phyloP scores from a whole-genome alignment of 306 rosid genomes.

The Vigna unguiculata region DNA sequence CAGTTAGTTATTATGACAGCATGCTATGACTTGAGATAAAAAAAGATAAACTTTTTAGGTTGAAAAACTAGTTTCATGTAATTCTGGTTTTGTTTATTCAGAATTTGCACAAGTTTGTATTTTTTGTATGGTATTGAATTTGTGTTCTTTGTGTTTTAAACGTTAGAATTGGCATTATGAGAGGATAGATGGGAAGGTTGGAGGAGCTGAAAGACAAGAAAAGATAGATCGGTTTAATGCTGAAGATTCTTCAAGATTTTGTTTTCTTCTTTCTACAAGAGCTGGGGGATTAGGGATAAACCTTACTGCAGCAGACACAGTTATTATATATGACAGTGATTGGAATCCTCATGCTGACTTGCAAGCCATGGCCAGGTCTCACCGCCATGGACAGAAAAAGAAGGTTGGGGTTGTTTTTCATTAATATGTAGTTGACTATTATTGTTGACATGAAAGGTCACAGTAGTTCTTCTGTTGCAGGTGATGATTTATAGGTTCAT shows the following conservation, averaged over 20 bases:
- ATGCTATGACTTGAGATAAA: background rate
- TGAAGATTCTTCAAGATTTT: conserved; percentile 88
- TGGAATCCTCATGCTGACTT: conserved; percentile 99
- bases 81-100: background rate
- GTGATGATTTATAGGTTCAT: conserved; percentile 94
- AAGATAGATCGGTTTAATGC: conserved; percentile 96
- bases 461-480: conserved; percentile 56
- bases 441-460: conserved; percentile 35
- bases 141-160: conserved; percentile 32
- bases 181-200: conserved; percentile 95
- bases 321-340: conserved; percentile 96
- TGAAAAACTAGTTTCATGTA: background rate
- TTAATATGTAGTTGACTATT: conserved; percentile 15
- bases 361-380: conserved; percentile 99
- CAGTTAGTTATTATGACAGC: background rate
- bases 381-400: conserved; percentile 95
- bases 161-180: conserved; percentile 89
- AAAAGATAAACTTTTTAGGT: background rate
- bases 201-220: conserved; percentile 96
- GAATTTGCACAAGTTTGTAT: conserved; percentile 22
- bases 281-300: conserved; percentile 99
- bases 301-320: conserved; percentile 99
- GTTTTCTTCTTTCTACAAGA: conserved; percentile 97
- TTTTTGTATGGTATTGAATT: conserved; percentile 26
- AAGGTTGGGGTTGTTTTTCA: conserved; percentile 62